Base-by-base conservation (phyloP, 2,329 filamentous ascomycete species). In the Phaeosphaeria sp. region DNA sequence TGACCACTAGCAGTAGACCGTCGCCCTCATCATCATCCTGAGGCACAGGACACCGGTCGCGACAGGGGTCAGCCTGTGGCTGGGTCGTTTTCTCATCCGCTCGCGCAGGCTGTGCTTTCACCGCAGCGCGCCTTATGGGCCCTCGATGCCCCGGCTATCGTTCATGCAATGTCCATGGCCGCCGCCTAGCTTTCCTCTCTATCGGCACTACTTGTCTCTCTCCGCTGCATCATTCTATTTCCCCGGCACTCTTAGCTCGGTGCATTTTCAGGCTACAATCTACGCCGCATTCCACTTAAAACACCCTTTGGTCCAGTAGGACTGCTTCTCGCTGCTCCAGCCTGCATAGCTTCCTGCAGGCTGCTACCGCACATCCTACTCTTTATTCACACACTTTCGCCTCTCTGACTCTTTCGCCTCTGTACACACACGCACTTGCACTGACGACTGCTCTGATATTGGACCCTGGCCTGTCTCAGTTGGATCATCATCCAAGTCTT, bases 71-170 rank as follows among this genome's bases (percentile, higher is more conserved):
- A 55, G 62, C 56, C 52, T 60, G 66, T 68, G 65, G 65, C 67
- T 71, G 59, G 49, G 50, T 49, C 25, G 52, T 48, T 33, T 56
- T 53, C 36, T 52, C 51, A 57, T 50, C 60, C 52, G 60, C 63
- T 43, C 48, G 61, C 62, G 61, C 62, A 58, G 73, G 72, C 73
- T 74, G 72, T 75, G 73, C 72, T 66, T 70, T 71, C 70, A 71
- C 64, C 63, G 56, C 64, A 65, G 61, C 61, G 53, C 64, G 55
- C 57, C 58, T 61, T 59, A 52, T 46, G 59, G 69, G 65, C 68
- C 68, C 67, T 64, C 64, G 57, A 51, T 50, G 60, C 57, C 60
- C 63, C 64, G 54, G 60, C 58, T 66, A 57, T 63, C 60, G 56
- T 65, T 64, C 61, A 68, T 66, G 59, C 62, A 50, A 62, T 67